Base-by-base conservation (phyloP, 345 rosid genomes). In the Erysimum cheiranthoides region DNA sequence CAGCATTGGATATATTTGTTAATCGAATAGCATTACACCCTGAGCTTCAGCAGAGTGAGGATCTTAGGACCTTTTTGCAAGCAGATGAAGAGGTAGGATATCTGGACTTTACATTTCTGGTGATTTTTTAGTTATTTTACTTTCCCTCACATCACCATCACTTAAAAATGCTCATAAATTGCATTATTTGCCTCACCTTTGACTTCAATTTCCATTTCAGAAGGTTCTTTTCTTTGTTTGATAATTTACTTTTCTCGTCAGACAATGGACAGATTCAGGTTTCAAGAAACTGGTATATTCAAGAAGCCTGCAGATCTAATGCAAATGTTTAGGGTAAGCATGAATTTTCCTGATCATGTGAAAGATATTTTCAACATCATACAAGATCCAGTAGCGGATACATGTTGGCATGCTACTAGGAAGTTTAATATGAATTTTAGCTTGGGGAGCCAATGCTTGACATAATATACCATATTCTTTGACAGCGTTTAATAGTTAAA, bases 251-350 rank as follows among this genome's bases (percentile, higher is more conserved):
- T 81, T 78, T 53, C 25, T 68, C 3, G 49, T 73, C 89, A 95
- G 99, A 89, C 94, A 57, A 95, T 95, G 99, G 99, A 95, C 83
- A 87, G 98, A 78, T 81, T 92, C 82, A 90, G 99, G 78, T 84
- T 83, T 75, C 82, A 86, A 10, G 99, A 95, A 84, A 83, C 87
- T 77, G 89, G 97, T 72, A 82, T 88, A 60, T 95, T 95, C 78
- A 95, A 78, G 83, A 95, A 88, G 81, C 99, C 99, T 30, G 79
- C 89, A 30, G 98, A 95, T 82, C 78, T 92, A 16, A 90, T 95
- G 94, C 99, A 93, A 83, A 92, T 95, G 18, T 90, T 95, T 83
- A 82, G 90, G 96, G 99, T 95, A 86, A 77, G 71, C 73, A 60
- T 68, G 11, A 8, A 43, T 82, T 43, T 49, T 61, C 75, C 43